Percentiles rank a stretch among this genome's conserved stretches.
These are phyloP conservation scores for Trichoderma guizhouense DNA, from an alignment of 2,329 filamentous ascomycete genomes.

Conservation along the genomic window DNA sequence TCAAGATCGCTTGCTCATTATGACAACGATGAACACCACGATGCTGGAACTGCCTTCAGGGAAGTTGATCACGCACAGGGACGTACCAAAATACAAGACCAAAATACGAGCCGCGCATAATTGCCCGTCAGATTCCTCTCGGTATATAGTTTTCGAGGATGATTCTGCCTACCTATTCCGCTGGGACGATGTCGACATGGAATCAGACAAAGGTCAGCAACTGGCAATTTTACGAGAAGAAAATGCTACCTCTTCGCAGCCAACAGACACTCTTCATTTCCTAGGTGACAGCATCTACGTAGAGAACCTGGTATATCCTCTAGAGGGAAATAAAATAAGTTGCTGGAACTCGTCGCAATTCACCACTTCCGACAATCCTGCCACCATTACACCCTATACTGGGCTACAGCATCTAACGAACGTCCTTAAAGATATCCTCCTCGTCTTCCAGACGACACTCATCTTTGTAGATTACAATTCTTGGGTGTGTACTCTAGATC, in stretches of 20 bases:
- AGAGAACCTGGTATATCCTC: not conserved
- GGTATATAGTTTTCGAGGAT: slow-evolving; percentile 3
- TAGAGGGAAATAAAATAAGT: not conserved
- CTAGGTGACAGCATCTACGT: not conserved
- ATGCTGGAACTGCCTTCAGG: not conserved
- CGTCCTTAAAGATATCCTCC: not conserved
- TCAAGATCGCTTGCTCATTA: not conserved
- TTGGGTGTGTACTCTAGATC: slow-evolving; percentile 9
- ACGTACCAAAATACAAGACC: not conserved
- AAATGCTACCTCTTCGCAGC: not conserved
- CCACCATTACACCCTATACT: not conserved
- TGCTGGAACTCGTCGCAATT: not conserved
- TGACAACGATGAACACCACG: not conserved
- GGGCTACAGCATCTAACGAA: not conserved
- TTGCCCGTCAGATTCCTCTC: not conserved
- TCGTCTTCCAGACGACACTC: not conserved
- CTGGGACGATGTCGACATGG: not conserved
- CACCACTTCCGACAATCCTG: not conserved
- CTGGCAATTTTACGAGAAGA: not conserved
- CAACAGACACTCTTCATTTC: not conserved
- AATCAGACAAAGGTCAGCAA: not conserved
- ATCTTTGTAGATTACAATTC: slow-evolving; percentile 2
- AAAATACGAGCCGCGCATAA: not conserved
- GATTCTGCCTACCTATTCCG: not conserved
- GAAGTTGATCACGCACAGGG: not conserved